Evolutionary conservation across 2,329 filamentous ascomycete species (phyloP).

Genomic region (Scortechinia acanthostroma): DNA sequence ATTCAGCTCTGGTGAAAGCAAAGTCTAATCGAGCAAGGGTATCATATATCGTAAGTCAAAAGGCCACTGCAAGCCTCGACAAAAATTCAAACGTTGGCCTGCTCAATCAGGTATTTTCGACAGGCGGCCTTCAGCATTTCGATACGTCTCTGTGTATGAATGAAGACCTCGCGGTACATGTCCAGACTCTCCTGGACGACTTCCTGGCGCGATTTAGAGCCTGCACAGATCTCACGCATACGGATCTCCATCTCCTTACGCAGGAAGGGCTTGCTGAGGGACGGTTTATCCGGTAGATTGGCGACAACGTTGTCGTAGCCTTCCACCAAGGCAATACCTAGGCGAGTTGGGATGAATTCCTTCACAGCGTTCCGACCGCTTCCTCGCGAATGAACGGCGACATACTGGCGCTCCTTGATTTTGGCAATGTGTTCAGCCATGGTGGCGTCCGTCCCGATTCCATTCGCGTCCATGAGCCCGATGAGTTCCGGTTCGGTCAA

Average conservation of each 20-base stretch:
- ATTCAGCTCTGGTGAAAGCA: too few species aligned
- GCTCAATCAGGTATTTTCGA: not conserved
- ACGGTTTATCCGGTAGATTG: slow-evolving; percentile 74
- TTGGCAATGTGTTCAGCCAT: slow-evolving; percentile 98
- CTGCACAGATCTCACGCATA: slow-evolving; percentile 95
- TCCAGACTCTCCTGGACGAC: slow-evolving; percentile 78
- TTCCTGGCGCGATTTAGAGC: slow-evolving; percentile 64
- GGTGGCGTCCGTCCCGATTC: slow-evolving; percentile 94
- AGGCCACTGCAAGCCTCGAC: too few species aligned
- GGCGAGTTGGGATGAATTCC: slow-evolving; percentile 85
- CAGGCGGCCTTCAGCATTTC: slow-evolving; percentile 43
- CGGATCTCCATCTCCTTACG: slow-evolving; percentile 96
- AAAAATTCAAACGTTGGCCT: too few species aligned
- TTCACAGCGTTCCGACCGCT: slow-evolving; percentile 43
- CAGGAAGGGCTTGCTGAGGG: slow-evolving; percentile 88
- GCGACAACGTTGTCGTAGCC: slow-evolving; percentile 72
- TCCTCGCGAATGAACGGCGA: slow-evolving; percentile 23
- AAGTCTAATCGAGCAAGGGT: too few species aligned
- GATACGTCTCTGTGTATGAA: slow-evolving; percentile 72
- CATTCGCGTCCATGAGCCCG: slow-evolving; percentile 94
- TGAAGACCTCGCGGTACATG: slow-evolving; percentile 81
- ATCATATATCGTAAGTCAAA: too few species aligned
- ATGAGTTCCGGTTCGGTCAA: slow-evolving; percentile 94
- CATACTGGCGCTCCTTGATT: slow-evolving; percentile 85
- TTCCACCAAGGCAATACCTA: slow-evolving; percentile 85